Base-by-base conservation (phyloP, 257 asterid species). In the Lithospermum erythrorhizon region DNA sequence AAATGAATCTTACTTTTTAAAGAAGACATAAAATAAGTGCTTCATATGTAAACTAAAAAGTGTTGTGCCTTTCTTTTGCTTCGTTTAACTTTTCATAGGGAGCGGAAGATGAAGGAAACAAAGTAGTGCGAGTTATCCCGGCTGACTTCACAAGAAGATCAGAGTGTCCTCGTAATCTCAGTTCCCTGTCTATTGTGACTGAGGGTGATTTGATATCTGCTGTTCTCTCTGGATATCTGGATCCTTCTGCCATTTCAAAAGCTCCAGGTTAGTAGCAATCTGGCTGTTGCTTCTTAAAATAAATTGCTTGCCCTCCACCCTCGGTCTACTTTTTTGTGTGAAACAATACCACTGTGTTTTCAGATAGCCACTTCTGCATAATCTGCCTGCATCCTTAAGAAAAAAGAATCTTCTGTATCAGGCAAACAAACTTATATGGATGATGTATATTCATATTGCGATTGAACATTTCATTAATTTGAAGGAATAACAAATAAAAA, bases 121-220 rank as follows among this genome's bases (percentile, higher is more conserved):
- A 66, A 55, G 58, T 74, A 61, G 87, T 83, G 48, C 70, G 72
- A 65, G 94, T 93, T 60, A 69, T 83, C 65, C 96, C 96, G 53
- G 70, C 77, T 66, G 88, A 81, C 63, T 66, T 57, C 23, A 64
- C 75, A 27, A 65, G 70, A 68, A 61, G 60, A 67, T 64, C 70
- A 0, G 69, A 59, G 62, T 61, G 71, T 73, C 64, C 76, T 52
- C 73, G 68, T 52, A 74, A 66, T 29, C 76, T 63, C 61, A 79
- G 64, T 71, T 73, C 78, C 59, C 65, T 81, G 69, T 82, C 82
- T 22, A 80, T 62, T 69, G 86, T 86, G 68, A 93, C 81, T 13
- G 98, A 93, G 81, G 71, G 72, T 70, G 87, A 86, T 67, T 66
- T 93, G 61, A 63, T 93, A 62, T 74, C 84, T 74, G 94, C 95